Evolutionary conservation across 495 filamentous ascomycete species (phyloP), one percentile per base, ranked within the genome.

Genomic region (Neurospora sp.): DNA sequence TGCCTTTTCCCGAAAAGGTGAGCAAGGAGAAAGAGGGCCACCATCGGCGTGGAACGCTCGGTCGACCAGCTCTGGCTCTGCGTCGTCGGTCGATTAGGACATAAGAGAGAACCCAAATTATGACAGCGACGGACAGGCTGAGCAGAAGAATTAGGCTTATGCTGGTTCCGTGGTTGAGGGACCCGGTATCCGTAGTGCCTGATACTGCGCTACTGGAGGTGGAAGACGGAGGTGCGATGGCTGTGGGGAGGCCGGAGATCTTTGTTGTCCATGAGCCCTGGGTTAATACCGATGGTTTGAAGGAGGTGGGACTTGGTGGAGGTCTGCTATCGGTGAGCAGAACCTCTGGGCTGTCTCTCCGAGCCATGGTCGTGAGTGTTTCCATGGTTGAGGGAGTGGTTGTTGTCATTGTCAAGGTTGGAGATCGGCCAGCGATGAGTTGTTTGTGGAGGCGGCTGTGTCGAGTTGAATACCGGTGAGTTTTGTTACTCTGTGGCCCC

Each of bases 121-220:
- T 72, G 14, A 83, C 75, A 0, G 73, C 73, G 12, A 79, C 78
- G 0, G 82, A 75, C 35, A 83, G 73, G 8, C 76, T 79, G 2
- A 81, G 74, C 5, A 83, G 70, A 0, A 81, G 77, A 40, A 81
- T 79, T 35, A 83, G 75, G 9, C 77, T 77, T n/a, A 77, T 78
- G 31, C 74, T 81, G 9, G 78, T 75, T 7, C 73, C 75, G 0
- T 78, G 79, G 20, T 72, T 72, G 3, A 74, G 37, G 6, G 46
- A 69, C 11, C 75, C 48, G 3, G 72, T 39, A 23, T 16, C 46
- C n/a, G n/a, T n/a, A 27, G 69, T 73, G 2, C 44, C 40, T 41
- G 38, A 54, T 4, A 31, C 7, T 0, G 14, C 37, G 31, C 48
- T 71, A 9, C 40, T 23, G 59, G 72, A n/a, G 23, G 31, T 37